Conservation (phyloP, 2,329 filamentous ascomycete genomes). For the Fusarium liriodendri region DNA sequence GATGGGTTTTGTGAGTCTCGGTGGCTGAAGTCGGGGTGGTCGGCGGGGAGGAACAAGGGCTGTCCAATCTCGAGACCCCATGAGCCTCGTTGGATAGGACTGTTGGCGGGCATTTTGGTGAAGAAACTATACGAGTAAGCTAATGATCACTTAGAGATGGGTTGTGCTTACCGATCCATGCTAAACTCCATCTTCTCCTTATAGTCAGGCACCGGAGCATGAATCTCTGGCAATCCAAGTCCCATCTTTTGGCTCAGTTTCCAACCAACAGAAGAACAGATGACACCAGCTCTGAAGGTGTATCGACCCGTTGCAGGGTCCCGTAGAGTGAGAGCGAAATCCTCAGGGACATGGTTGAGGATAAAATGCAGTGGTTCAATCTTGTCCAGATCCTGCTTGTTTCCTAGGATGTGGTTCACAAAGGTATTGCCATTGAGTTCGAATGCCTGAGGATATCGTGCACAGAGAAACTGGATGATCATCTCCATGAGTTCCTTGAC, state of each 20-base stretch:
- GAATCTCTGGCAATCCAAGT: slow-evolving; percentile 75
- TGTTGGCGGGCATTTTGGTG: slow-evolving; percentile 77
- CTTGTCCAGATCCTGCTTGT: slow-evolving; percentile 67
- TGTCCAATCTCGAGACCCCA: slow-evolving; percentile 84
- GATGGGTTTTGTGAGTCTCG: slow-evolving; percentile 68
- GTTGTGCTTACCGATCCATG: slow-evolving; percentile 76
- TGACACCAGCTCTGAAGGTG: slow-evolving; percentile 77
- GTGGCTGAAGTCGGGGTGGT: slow-evolving; percentile 71
- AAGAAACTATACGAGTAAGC: slow-evolving; percentile 70
- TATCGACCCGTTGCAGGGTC: slow-evolving; percentile 79
- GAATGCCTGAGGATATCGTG: slow-evolving; percentile 83
- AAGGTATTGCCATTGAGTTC: slow-evolving; percentile 68
- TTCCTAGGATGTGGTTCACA: slow-evolving; percentile 75
- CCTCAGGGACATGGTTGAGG: slow-evolving; percentile 83
- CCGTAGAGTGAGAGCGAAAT: slow-evolving; percentile 82
- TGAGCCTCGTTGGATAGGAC: slow-evolving; percentile 84
- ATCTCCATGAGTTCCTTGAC: slow-evolving; percentile 93
- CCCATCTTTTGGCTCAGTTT: slow-evolving; percentile 81
- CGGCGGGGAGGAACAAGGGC: slow-evolving; percentile 80
- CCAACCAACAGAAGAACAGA: slow-evolving; percentile 87
- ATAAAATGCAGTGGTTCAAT: slow-evolving; percentile 77
- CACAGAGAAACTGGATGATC: slow-evolving; percentile 81
- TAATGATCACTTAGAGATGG: rapidly evolving
- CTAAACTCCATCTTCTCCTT: slow-evolving; percentile 89
- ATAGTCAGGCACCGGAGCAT: slow-evolving; percentile 81